Base-by-base conservation (phyloP, 495 filamentous ascomycete genomes). In the Lichina pygmaea region DNA sequence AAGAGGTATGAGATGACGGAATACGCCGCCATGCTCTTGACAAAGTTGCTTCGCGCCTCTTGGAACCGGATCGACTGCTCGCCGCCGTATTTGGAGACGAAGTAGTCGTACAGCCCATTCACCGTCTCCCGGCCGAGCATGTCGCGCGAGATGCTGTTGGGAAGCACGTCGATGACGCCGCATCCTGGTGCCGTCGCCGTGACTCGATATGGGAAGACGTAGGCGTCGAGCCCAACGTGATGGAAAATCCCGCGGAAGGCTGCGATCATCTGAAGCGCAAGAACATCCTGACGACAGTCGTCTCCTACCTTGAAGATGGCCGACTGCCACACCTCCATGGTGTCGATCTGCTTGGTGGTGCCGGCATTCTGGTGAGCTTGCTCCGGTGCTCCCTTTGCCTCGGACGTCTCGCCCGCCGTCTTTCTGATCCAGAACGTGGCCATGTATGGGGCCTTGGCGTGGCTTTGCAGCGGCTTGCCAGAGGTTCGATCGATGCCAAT, bases 1-100 rank as follows among this genome's bases (percentile, higher is more conserved):
- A 99, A 65, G 7, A 99, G 66, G 60, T 91, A 95, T 0, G 83
- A 89, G 44, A 95, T 94, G 48, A 95, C 76, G n/a, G 83, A 93
- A 60, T 99, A 95, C n/a, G 86, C 89, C 3, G 91, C 91, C 91
- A 99, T 95, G 62, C 83, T 93, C 67, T 95, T 95, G 54, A 99
- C 85, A 52, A 99, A 99, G 55, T 94, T 93, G 57, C 74, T 89
- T 37, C 91, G 74, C 3, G 91, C 91, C 55, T 93, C 78, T 58
- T 99, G 91, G 65, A 93, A 99, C 41, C 71, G 71, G 39, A 93
- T 77, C 0, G 81, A 89, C 53, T 93, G 86, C 58, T 94, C 86
- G 40, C 85, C 81, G 43, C 91, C 91, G 55, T 95, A 99, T 55
- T 92, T 94, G 49, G 80, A 86, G 45, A 93, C 68, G 55, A 95